Base-by-base conservation (phyloP, 2,329 filamentous ascomycete genomes). In the Venturia oleaginea region DNA sequence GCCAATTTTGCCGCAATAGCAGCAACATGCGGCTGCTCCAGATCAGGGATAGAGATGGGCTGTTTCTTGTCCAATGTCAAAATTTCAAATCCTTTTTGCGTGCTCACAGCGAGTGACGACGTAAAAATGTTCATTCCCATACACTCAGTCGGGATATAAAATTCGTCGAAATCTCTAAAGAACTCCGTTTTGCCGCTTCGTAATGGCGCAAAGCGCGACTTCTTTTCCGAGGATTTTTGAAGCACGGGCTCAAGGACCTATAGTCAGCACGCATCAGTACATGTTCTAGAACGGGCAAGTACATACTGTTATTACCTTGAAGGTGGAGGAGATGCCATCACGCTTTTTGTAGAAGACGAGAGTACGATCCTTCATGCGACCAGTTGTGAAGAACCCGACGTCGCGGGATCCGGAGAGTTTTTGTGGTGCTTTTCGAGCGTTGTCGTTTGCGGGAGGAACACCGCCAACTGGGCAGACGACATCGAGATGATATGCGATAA, bases 81-180 rank as follows among this genome's bases (percentile, higher is more conserved):
- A 68, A 99, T 90, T 77, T 99, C 95, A 70, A 99, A 92, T 30
- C 94, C 95, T 75, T 92, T 91, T 48, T 91, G 84, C 0, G 93
- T 97, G 24, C 91, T 88, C 59, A 99, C 91, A 11, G 94, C 91
- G 63, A 99, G 89, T 67, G 92, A 95, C 0, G 89, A 91, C 74
- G 97, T 91, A 84, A 97, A 99, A 62, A 99, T 84, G 75, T 97
- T 97, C 73, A 99, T 89, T 59, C 90, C 91, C 75, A 89, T 96
- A 75, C 92, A 97, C 73, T 99, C 95, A 2, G 90, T 88, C 0
- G 94, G 94, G 69, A 99, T 92, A 77, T 97, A 99, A 77, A 99
- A 99, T 70, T 97, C 94, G 78, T 99, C 94, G 74, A 92, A 99
- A 73, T 99, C 94, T 67, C 94, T 89, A 86, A 97, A 99, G 70